phyloP scores from a whole-genome alignment of 257 asterid genomes.

The Linaria vulgaris region DNA sequence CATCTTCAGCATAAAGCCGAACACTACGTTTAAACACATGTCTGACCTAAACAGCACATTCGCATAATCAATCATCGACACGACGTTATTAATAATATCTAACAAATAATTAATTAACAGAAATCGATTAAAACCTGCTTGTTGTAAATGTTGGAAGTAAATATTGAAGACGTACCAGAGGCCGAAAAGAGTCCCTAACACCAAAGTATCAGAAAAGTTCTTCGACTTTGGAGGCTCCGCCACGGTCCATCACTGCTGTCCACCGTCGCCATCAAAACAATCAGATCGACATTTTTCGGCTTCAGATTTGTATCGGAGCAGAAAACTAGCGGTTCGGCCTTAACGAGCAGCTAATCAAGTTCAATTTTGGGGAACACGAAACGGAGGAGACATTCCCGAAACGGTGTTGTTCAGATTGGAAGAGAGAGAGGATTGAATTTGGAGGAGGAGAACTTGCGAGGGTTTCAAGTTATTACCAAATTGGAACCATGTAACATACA shows the following conservation, averaged over 20 bases:
- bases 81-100: too few species aligned
- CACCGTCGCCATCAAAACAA: conserved; percentile 52
- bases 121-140: too few species aligned
- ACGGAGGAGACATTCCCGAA: conserved; percentile 26
- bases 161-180: conserved; percentile 89
- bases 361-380: conserved; percentile 16
- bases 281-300: conserved; percentile 31
- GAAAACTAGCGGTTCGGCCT: conserved; percentile 56
- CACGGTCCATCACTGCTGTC: conserved; percentile 58
- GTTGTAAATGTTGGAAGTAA: conserved; percentile 93
- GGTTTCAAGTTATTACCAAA: too few species aligned
- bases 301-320: conserved; percentile 39
- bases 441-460: conserved; percentile 25
- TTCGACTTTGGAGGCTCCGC: conserved; percentile 58
- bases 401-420: conserved; percentile 20
- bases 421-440: conserved; percentile 33
- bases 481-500: too few species aligned
- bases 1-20: too few species aligned
- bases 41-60: too few species aligned
- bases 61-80: too few species aligned
- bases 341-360: conserved; percentile 43
- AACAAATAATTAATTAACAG: too few species aligned
- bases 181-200: conserved; percentile 82
- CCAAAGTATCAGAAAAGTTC: conserved; percentile 47
- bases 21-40: too few species aligned